Evolutionary conservation across 2,329 filamentous ascomycete genomes (phyloP).

Genomic region (Ilyonectria mors-panacis): DNA sequence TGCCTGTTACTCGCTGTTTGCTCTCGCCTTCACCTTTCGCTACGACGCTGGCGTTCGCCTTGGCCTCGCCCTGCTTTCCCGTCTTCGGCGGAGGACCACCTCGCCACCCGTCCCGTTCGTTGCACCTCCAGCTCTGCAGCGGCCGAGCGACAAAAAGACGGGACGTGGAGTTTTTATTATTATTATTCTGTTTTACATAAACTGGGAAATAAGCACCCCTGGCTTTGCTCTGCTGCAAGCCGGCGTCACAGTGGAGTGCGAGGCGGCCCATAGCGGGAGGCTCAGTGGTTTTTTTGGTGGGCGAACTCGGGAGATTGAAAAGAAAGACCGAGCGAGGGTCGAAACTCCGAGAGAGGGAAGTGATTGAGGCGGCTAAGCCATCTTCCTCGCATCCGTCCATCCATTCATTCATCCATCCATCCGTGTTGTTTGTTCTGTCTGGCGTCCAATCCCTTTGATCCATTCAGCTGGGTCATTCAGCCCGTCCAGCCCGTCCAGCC

Average conservation of each 20-base stretch:
- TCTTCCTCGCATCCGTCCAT: neutral
- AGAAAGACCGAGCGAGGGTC: slow-evolving; percentile 26
- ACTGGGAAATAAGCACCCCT: neutral
- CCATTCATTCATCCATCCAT: neutral
- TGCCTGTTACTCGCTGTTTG: neutral
- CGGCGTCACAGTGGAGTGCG: slow-evolving; percentile 26
- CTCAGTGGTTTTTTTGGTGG: slow-evolving; percentile 8
- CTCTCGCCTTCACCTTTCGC: neutral
- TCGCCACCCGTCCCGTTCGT: slow-evolving; percentile 1
- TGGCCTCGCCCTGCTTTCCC: neutral
- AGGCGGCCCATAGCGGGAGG: neutral
- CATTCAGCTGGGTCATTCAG: neutral
- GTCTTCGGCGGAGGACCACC: no score
- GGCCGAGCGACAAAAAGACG: neutral
- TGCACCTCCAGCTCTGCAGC: neutral
- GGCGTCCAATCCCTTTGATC: neutral
- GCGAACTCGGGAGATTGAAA: slow-evolving; percentile 9
- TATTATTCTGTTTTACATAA: neutral
- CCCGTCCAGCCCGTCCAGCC: neutral
- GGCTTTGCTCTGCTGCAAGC: slow-evolving; percentile 19
- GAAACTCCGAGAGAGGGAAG: slow-evolving; percentile 15
- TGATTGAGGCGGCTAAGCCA: slow-evolving; percentile 7
- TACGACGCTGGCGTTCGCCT: neutral
- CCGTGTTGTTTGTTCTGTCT: neutral
- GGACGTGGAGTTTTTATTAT: neutral